Evolutionary conservation across 2,329 filamentous ascomycete genomes (phyloP), one percentile per base, ranked within the genome.

Genomic region (Aspergillus thermomutatus): DNA sequence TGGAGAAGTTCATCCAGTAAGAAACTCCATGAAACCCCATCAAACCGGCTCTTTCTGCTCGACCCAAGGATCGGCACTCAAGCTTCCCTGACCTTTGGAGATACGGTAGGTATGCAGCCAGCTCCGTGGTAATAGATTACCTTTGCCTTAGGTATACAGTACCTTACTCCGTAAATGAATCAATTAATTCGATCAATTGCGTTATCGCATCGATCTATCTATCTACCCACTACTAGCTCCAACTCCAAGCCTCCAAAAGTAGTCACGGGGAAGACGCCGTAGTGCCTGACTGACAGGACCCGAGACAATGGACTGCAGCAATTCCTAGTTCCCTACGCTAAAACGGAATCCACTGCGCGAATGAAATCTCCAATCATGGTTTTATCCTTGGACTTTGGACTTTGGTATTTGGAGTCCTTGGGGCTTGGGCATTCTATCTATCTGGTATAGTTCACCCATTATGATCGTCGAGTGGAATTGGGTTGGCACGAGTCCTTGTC

Each of bases 221-320:
- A 37, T 37, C 31, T 17, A 28, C n/a, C n/a, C n/a, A n/a, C n/a
- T n/a, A 37, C 31, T 17, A 37, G 4, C 31, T 37, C 31, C 31
- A 37, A 37, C 59, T 61, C 40, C 51, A 46, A 54, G 47, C 48
- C 21, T 43, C 54, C 31, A 37, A 37, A 37, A 37, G 31, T 37
- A 37, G 14, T 37, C 14, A 37, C 31, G 14, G 31, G 31, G 28
- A 4, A n/a, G 5, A 37, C 31, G 14, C 6, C 5, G 31, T 5
- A 34, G 31, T 34, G 14, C 26, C 54, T 58, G 57, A 56, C 54
- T 64, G 63, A 65, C 60, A 64, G 61, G 62, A 63, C 63, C 63
- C 63, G 59, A 64, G 62, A 61, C 63, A 61, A 59, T 63, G 63
- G 63, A 54, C 56, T 52, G 37, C 31, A 25, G 21, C 19, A 14